Evolutionary conservation across 371 early-diverging fungal genomes (phyloP).

Genomic region (Parasitella parasitica): DNA sequence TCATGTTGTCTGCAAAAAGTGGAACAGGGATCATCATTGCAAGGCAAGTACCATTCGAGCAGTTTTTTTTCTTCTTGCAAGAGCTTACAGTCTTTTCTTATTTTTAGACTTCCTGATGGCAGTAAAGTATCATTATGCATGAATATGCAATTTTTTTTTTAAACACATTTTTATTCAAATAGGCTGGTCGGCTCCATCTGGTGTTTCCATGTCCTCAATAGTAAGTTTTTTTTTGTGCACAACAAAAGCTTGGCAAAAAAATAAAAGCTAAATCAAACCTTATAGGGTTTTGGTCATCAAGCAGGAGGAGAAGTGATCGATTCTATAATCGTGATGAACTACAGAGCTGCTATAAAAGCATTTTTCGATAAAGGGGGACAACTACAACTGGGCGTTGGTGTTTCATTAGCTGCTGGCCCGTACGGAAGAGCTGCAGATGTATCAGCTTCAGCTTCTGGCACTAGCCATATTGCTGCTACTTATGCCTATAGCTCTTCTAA

Average conservation of each 20-base stretch:
- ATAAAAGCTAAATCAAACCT: neutral
- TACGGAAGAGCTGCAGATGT: constrained; percentile 35
- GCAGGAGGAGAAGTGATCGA: constrained; percentile 41
- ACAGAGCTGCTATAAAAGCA: constrained; percentile 41
- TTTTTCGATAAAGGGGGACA: constrained; percentile 46
- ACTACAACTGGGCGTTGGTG: constrained; percentile 36
- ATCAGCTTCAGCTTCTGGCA: constrained; percentile 27
- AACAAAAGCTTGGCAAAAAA: neutral
- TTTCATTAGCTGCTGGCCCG: constrained; percentile 39
- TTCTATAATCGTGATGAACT: constrained; percentile 45
- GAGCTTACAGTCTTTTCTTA: neutral
- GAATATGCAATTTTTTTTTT: neutral
- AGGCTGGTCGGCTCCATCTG: constrained; percentile 51
- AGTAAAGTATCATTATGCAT: constrained; percentile 20
- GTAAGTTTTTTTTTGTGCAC: constrained; percentile 33
- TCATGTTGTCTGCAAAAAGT: constrained; percentile 32
- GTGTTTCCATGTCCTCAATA: constrained; percentile 35
- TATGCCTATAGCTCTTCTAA: constrained; percentile 44
- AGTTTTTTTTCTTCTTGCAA: too few species aligned
- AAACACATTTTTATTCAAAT: neutral
- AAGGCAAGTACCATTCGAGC: too few species aligned
- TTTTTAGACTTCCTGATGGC: constrained; percentile 35
- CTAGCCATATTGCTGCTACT: constrained; percentile 37
- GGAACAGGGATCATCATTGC: constrained; percentile 47
- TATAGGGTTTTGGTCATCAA: constrained; percentile 38